These are phyloP conservation scores for Postia placenta DNA, from an alignment of 768 basidiomycete genomes.

Conservation along the genomic window DNA sequence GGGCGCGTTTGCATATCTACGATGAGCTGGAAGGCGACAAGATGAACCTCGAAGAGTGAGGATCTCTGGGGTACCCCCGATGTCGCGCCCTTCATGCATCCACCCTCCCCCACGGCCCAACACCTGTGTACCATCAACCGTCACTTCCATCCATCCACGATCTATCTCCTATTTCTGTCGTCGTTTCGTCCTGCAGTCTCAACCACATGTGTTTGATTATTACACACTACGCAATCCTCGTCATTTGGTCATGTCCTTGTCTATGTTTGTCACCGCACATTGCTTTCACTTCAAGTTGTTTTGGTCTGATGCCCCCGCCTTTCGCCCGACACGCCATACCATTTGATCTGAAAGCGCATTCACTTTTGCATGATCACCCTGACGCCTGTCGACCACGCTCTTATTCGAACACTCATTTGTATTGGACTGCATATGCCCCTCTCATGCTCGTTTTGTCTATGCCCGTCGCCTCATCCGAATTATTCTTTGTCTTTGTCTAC, in stretches of 20 bases:
- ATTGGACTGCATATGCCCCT: slow-evolving; percentile 5
- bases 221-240: slow-evolving; percentile 12
- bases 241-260: slow-evolving; percentile 7
- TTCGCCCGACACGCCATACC: slow-evolving; percentile 6
- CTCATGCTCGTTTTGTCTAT: slow-evolving; percentile 10
- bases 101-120: slow-evolving; percentile 1
- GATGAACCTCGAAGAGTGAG: slow-evolving; percentile 42
- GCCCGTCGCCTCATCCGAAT: slow-evolving; percentile 2
- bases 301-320: slow-evolving; percentile 2
- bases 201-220: slow-evolving; percentile 21
- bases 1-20: slow-evolving; percentile 51
- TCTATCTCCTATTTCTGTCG: slow-evolving; percentile 7
- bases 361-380: neutral
- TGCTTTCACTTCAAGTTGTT: slow-evolving; percentile 5
- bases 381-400: slow-evolving; percentile 1
- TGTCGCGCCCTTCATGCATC: slow-evolving; percentile 1
- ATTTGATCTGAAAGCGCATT: slow-evolving; percentile 5
- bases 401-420: slow-evolving; percentile 7
- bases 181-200: slow-evolving; percentile 12
- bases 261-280: slow-evolving; percentile 7
- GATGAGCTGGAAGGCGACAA: slow-evolving; percentile 31
- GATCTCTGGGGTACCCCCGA: slow-evolving; percentile 13
- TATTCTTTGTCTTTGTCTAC: neutral
- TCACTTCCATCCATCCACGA: slow-evolving; percentile 2
- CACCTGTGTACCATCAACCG: neutral